Base-by-base conservation (phyloP, 345 rosid genomes). In the Rhizophora apiculata region DNA sequence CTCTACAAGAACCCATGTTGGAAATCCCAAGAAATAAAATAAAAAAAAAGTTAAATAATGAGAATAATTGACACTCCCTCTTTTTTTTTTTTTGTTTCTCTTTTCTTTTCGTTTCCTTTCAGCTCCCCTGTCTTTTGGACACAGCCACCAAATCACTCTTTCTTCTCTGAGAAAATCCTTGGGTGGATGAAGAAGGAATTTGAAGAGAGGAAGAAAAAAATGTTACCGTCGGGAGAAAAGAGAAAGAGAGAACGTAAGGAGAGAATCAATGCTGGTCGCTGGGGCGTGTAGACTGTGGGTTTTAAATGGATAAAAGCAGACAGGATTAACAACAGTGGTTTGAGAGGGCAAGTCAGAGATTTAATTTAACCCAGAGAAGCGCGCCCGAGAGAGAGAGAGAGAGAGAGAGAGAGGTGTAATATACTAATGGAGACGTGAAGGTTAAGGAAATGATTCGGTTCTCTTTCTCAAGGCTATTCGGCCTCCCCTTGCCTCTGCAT, bases 1-100 rank as follows among this genome's bases (percentile, higher is more conserved):
- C 70, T 77, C 70, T 62, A 65, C 76, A 78, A 70, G 86, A 74
- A 72, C 67, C 78, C 94, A 88, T 89, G 65, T 61, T 39, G 68
- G 31, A 61, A 70, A 67, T 65, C 77, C 71, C 74, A 63, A 69
- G 73, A 75, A 39, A 39, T 10, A 70, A 24, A 32, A 21, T n/a
- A 31, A 27, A 31, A 27, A 63, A 46, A 29, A 43, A 19, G 19
- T 13, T 18, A 43, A 13, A 39, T 9, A 1, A 10, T 39, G 46
- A 39, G 46, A 39, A 39, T 2, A 5, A 43, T 43, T 3, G 49
- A 43, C 49, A 6, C 3, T 10, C 3, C 6, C 36, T 32, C 8
- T 6, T 32, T 55, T 55, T 55, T 55, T 11, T 5, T 31, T 55
- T 55, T 55, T 55, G 16, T 4, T 31, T 61, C 21, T 34, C 20